Base-by-base conservation (phyloP, 192 early-diverging fungal species). In the Geranomyces variabilis region DNA sequence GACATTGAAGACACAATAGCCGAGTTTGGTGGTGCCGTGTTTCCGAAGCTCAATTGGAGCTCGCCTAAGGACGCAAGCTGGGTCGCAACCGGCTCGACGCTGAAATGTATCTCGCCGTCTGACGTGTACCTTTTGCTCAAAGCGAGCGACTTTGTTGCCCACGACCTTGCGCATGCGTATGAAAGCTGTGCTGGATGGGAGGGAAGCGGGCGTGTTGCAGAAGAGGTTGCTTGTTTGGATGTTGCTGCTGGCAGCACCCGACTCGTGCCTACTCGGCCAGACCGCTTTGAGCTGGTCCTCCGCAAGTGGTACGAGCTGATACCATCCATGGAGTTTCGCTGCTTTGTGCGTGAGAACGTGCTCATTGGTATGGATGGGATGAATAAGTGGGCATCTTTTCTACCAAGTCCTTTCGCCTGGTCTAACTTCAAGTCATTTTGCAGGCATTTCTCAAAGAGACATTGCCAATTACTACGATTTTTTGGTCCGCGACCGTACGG, bases 21-120 rank as follows among this genome's bases (percentile, higher is more conserved):
- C 0, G 79, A 85, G 29, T 84, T 93, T 36, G 93, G 89, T 26
- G 93, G 92, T 9, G 84, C 80, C 13, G 92, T 93, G 29, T 95
- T 99, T 72, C 95, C 96, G 19, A 96, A 97, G 48, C 87, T 98
- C 60, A 94, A 92, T 75, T 99, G 97, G 97, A 93, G 89, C 66
- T 92, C 94, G 0, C 97, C 97, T 3, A 90, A 90, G 71, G 97
- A 99, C 77, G 95, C 97, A 6, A 79, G 86, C 5, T 98, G 96
- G 94, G 94, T 97, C 49, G 77, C 93, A 6, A 76, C 86, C n/a
- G 89, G 84, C 8, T 86, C 92, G 24, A 90, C 91, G 0, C 79
- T 98, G 9, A 85, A 88, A 68, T 98, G 96, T 82, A 84, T 79
- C 24, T 84, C 77, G 0, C 81, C 89, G 0, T 81, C 85, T 3